Conservation (phyloP, 2,329 filamentous ascomycete genomes). For the Drechmeria coniospora region DNA sequence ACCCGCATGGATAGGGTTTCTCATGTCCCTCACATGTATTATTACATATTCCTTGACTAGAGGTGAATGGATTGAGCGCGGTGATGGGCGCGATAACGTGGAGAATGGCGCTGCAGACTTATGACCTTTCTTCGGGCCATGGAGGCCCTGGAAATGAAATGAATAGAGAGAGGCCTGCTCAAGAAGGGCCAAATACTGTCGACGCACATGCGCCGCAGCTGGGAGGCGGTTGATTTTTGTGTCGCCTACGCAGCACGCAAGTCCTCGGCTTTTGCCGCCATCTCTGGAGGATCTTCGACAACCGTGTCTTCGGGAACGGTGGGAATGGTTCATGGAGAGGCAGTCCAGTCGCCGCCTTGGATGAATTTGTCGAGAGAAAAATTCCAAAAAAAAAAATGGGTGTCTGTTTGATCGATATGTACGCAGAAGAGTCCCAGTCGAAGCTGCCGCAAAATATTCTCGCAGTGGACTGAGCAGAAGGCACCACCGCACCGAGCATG, state of each 20-base stretch:
- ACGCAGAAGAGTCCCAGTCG: slow-evolving; percentile 2
- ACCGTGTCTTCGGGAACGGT: slow-evolving; percentile 15
- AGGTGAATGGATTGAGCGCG: no score
- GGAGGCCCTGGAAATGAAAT: slow-evolving; percentile 13
- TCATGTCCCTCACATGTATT: no score
- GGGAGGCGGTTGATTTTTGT: slow-evolving; percentile 17
- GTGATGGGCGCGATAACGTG: no score
- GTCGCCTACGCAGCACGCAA: slow-evolving; percentile 20
- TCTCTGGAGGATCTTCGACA: slow-evolving; percentile 21
- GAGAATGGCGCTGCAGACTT: no score
- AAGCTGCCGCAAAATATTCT: slow-evolving; percentile 1
- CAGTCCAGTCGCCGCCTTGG: slow-evolving; percentile 10
- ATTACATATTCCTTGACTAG: no score
- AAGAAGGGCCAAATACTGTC: slow-evolving; percentile 10
- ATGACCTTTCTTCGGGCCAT: slow-evolving; percentile 17
- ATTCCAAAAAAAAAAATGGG: slow-evolving; percentile 4
- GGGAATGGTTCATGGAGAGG: slow-evolving; percentile 7
- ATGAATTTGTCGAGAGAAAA: slow-evolving; percentile 9
- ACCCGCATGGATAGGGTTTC: no score
- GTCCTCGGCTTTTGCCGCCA: slow-evolving; percentile 21
- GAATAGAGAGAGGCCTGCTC: slow-evolving; percentile 1
- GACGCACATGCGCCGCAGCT: slow-evolving; percentile 18
- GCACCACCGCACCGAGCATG: no score
- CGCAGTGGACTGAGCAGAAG: neutral
- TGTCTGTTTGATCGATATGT: slow-evolving; percentile 4